Conservation (phyloP, 2,329 filamentous ascomycete genomes). For the Epicoccum nigrum region DNA sequence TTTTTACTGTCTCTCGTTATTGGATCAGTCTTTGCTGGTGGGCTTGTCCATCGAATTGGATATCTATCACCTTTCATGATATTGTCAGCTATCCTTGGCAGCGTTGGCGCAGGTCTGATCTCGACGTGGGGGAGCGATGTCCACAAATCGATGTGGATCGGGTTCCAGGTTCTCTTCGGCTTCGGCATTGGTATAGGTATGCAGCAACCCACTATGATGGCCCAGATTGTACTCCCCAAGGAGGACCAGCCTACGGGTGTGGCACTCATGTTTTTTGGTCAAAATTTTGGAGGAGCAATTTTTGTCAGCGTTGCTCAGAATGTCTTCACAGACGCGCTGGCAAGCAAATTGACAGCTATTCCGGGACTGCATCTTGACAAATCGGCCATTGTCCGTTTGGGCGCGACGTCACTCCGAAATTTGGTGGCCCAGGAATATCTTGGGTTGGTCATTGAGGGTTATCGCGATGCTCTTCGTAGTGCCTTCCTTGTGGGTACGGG, state of each 20-base stretch:
- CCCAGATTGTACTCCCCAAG: constrained; percentile 45
- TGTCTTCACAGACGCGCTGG: constrained; percentile 20
- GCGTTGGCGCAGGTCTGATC: constrained; percentile 49
- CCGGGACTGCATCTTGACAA: constrained; percentile 8
- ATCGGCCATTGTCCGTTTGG: constrained; percentile 1
- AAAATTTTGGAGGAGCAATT: constrained; percentile 52
- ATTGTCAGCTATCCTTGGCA: constrained; percentile 37
- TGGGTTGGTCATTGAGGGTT: not conserved
- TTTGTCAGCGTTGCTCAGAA: constrained; percentile 53
- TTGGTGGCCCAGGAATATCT: not conserved
- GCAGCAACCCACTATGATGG: constrained; percentile 48
- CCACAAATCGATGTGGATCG: constrained; percentile 29
- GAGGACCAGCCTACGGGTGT: constrained; percentile 42
- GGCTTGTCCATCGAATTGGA: constrained; percentile 43
- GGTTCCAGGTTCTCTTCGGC: constrained; percentile 30
- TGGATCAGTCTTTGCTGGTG: constrained; percentile 32
- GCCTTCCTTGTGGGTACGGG: constrained; percentile 3
- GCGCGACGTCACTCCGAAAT: not conserved
- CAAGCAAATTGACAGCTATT: constrained; percentile 13
- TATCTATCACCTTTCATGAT: constrained; percentile 53
- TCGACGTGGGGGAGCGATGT: constrained; percentile 44
- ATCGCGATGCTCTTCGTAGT: not conserved
- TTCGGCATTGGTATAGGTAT: constrained; percentile 49
- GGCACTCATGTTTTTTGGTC: constrained; percentile 48
- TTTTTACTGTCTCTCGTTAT: constrained; percentile 23